Conservation (phyloP, 202 grass and related monocot genomes). For the Zizania palustris region DNA sequence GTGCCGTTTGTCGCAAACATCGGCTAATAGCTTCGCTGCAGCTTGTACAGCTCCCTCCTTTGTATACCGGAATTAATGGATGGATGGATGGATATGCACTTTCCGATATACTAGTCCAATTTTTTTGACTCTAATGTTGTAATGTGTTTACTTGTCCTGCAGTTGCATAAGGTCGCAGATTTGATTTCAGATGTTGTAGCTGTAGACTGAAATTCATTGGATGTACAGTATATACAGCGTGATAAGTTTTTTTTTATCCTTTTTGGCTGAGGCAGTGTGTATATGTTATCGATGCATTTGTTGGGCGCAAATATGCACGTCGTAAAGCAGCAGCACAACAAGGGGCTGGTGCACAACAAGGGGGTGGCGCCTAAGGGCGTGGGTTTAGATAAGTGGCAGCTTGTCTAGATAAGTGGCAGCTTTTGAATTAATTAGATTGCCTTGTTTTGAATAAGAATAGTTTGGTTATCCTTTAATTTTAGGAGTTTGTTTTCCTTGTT, state of each 20-base stretch:
- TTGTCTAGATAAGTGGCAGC: no score
- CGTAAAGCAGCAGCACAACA: no score
- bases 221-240: constrained; percentile 17
- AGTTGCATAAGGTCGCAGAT: background rate
- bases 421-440: no score
- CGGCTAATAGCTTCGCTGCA: constrained; percentile 26
- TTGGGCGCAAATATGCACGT: no score
- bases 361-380: no score
- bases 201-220: constrained; percentile 16
- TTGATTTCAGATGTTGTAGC: background rate
- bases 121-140: constrained; percentile 7
- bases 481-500: no score
- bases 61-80: background rate
- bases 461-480: no score
- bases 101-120: background rate
- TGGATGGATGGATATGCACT: background rate
- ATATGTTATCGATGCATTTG: no score
- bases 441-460: no score
- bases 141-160: background rate
- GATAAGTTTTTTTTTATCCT: background rate
- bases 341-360: no score
- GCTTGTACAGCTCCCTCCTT: constrained; percentile 4
- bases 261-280: background rate
- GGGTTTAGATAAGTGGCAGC: no score
- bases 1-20: constrained; percentile 87